phyloP scores from a whole-genome alignment of 106 monocot genomes.

The Phalaenopsis equestris region DNA sequence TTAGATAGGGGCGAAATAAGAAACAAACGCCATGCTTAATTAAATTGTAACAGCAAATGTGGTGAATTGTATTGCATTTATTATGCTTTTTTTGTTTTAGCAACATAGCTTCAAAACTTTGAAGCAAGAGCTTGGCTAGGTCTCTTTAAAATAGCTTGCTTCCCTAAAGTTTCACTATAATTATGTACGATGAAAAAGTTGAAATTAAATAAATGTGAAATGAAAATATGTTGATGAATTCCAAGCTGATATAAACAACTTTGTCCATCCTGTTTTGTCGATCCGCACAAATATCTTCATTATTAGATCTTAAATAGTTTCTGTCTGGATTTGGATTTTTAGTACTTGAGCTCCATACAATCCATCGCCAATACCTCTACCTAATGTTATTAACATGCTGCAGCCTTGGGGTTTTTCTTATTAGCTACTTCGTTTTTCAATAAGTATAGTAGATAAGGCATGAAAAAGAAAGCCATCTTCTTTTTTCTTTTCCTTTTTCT shows the following conservation, averaged over 20 bases:
- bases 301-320: not conserved
- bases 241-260: not conserved
- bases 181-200: too few relatives aligned
- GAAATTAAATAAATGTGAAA: too few relatives aligned
- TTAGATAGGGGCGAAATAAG: too few relatives aligned
- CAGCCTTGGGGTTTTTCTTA: not conserved
- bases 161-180: too few relatives aligned
- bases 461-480: not conserved
- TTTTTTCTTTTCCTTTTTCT: not conserved
- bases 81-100: too few relatives aligned
- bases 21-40: too few relatives aligned
- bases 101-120: too few relatives aligned
- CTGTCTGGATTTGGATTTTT: not conserved
- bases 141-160: too few relatives aligned
- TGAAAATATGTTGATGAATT: too few relatives aligned
- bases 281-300: not conserved
- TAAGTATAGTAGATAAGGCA: not conserved
- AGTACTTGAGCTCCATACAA: not conserved
- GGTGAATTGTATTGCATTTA: too few relatives aligned
- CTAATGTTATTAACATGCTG: not conserved
- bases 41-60: too few relatives aligned
- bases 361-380: not conserved
- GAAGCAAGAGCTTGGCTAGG: too few relatives aligned
- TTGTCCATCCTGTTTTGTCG: not conserved
- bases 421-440: not conserved